Evolutionary conservation across 805 yeast species (phyloP), one percentile per base, ranked within the genome.

Genomic region (Hermanozyma aechmeae): DNA sequence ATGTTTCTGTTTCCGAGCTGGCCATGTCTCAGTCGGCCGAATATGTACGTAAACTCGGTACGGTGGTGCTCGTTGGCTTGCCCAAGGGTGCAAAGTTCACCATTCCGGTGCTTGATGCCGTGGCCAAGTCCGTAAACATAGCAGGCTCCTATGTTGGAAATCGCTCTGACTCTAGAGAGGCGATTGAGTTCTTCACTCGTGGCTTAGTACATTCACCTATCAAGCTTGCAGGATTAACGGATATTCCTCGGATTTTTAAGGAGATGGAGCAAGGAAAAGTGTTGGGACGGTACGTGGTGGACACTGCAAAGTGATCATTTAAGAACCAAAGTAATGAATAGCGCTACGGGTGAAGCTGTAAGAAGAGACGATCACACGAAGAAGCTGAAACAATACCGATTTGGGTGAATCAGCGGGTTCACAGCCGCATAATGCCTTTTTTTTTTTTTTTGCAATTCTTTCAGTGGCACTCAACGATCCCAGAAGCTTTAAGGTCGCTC

Each of bases 31-130:
- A 34, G 30, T 28, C 32, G 15, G 31, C 27, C 14, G 27, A 31
- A 24, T 34, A 28, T 26, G 38, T 34, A 12, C 24, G 38, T 20
- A 25, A 34, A 8, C 24, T 29, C n/a, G 38, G 38, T 11, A 31
- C 35, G n/a, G 38, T 34, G 16, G 38, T 34, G 24, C 25, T 34
- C 18, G 38, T 34, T 17, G 38, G 38, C 13, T 14, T 34, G 31
- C 38, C 38, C 17, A 33, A 34, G 13, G 35, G 30, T 15, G 38
- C 38, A 25, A 28, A 26, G 25, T 18, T 31, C 18, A 27, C 26
- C 12, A 26, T 28, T 14, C 29, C 32, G 8, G 35, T 34, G 17
- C 29, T 34, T 25, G 31, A 28, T 23, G 26, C 38, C 13, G 35
- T 34, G 27, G 31, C 29, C 19, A 28, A 28, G 29, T 24, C 29